Conservation (phyloP, 768 basidiomycete genomes). For the Macrolepiota albuminosa region DNA sequence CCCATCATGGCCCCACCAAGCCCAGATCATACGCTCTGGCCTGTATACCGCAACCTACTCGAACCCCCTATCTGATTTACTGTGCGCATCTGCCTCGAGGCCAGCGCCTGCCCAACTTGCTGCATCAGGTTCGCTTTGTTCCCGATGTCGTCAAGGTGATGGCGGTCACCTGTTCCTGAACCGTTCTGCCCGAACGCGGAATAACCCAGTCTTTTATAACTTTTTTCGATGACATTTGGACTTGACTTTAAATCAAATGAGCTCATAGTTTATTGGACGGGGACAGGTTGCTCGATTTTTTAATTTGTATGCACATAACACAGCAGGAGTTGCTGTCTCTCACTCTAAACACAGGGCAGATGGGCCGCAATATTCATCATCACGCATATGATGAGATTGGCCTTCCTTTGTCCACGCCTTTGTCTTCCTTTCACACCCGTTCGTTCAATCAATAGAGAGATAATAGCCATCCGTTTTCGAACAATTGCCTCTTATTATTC, state of each 20-base stretch:
- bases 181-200: neutral
- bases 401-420: neutral
- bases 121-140: constrained; percentile 14
- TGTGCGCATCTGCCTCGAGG: neutral
- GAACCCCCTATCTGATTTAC: constrained; percentile 9
- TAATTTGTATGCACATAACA: neutral
- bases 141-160: constrained; percentile 14
- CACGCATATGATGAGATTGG: neutral
- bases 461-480: neutral
- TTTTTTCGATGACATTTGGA: neutral
- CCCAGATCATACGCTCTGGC: neutral
- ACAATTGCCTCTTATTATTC: neutral
- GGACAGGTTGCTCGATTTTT: neutral
- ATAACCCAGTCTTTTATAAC: neutral
- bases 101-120: neutral
- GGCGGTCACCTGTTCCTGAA: neutral
- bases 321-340: neutral
- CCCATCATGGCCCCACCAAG: neutral
- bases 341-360: neutral
- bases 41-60: neutral
- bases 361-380: no score
- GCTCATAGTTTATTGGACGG: neutral
- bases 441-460: neutral
- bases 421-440: neutral
- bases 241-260: neutral